These are phyloP conservation scores for Fusarium beomiforme DNA, from an alignment of 2,329 filamentous ascomycete genomes.

Conservation along the genomic window DNA sequence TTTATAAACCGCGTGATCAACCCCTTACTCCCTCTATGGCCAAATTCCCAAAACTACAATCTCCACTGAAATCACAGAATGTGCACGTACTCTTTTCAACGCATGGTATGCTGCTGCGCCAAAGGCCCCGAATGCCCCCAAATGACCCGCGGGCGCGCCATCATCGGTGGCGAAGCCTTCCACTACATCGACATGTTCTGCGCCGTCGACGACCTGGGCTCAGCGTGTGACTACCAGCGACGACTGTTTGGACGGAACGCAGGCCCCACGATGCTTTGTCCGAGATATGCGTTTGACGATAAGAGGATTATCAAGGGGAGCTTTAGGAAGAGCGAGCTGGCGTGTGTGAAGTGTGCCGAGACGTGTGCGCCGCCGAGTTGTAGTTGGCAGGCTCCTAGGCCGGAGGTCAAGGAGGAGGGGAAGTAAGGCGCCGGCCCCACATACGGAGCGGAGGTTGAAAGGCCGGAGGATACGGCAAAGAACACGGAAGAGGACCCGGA, in stretches of 20 bases:
- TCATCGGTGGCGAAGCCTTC: conserved; percentile 39
- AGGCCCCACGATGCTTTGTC: conserved; percentile 36
- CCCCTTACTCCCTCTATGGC: background rate
- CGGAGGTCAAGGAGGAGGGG: conserved; percentile 2
- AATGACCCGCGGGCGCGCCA: conserved; percentile 33
- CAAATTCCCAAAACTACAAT: background rate
- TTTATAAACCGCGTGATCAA: no score
- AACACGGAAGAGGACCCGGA: background rate
- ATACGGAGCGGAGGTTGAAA: background rate
- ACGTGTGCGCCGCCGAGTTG: conserved; percentile 43
- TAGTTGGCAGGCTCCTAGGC: conserved; percentile 40
- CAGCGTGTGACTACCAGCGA: conserved; percentile 43
- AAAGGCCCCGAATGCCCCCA: conserved; percentile 43
- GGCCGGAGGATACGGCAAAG: background rate
- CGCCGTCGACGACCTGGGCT: conserved; percentile 42
- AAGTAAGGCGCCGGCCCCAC: conserved; percentile 1
- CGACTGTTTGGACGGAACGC: conserved; percentile 39
- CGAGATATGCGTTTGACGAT: conserved; percentile 41
- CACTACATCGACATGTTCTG: conserved; percentile 40
- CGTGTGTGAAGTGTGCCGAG: conserved; percentile 42
- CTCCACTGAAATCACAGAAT: background rate
- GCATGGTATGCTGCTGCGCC: conserved; percentile 42
- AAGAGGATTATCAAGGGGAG: conserved; percentile 41
- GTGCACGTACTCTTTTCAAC: conserved; percentile 44
- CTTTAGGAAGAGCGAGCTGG: conserved; percentile 39